phyloP scores from a whole-genome alignment of 352 stramenopile genomes.

The Pythium chondricola region DNA sequence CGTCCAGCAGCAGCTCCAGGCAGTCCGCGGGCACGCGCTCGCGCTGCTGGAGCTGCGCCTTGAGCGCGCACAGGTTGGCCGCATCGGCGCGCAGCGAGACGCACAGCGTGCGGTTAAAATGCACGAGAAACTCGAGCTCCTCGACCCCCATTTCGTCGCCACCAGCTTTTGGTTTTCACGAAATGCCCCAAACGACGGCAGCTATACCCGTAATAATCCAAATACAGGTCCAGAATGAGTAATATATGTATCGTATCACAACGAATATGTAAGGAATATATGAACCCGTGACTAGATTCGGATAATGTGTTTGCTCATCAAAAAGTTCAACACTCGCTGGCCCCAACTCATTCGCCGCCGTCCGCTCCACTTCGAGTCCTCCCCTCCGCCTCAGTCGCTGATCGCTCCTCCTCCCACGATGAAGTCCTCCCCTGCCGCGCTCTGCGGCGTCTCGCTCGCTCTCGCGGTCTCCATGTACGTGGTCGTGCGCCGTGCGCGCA shows the following conservation, averaged over 20 bases:
- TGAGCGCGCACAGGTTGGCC: constrained; percentile 36
- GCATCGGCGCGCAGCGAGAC: constrained; percentile 40
- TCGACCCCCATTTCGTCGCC: constrained; percentile 5
- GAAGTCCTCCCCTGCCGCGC: constrained; percentile 5
- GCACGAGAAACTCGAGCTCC: constrained; percentile 68
- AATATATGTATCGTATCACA: no score
- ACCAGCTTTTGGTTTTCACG: not conserved
- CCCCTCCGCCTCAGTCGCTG: no score
- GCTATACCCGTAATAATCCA: no score
- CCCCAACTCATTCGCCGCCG: no score
- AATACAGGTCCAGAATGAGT: no score
- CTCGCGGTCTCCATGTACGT: constrained; percentile 19
- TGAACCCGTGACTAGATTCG: no score
- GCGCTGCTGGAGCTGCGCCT: constrained; percentile 32
- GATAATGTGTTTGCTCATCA: no score
- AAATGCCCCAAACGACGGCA: no score
- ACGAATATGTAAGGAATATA: no score
- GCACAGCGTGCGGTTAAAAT: constrained; percentile 73
- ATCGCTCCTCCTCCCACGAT: not conserved
- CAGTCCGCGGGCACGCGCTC: constrained; percentile 36
- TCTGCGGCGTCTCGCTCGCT: constrained; percentile 10
- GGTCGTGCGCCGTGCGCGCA: constrained; percentile 8
- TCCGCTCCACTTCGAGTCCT: no score
- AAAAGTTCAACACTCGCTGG: no score
- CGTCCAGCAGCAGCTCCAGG: constrained; percentile 61